Evolutionary conservation across 1,284 basidiomycete species (phyloP), one percentile per base, ranked within the genome.

Genomic region (Naganishia sp.): DNA sequence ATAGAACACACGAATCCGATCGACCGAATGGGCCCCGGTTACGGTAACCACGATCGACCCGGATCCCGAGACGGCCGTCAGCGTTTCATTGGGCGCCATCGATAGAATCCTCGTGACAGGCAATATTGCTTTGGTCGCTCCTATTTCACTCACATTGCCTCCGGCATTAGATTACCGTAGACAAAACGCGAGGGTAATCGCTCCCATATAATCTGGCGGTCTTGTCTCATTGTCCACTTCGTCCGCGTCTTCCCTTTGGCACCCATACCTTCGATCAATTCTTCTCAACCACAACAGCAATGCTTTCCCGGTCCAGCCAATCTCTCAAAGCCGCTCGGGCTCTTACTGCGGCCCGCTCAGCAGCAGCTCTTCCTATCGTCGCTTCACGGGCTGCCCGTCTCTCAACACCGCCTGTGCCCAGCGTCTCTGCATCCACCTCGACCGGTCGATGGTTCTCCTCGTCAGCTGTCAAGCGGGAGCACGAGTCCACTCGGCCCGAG

Each of bases 401-500:
- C 48, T 48, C 46, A 6, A 46, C 28, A 16, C 56, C 44, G 21
- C 25, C 28, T 9, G 28, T 31, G 44, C 23, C 31, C 7, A 44
- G 21, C 16, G 55, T 25, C 28, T 43, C 43, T 23, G 16, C 46
- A 18, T 39, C 57, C 0, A 21, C 53, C 6, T 42, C 54, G 6
- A 16, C 57, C 7, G 50, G 61, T 39, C 61, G 65, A 9, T 21
- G 15, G 10, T 71, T 76, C 69, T 69, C 70, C 25, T 66, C 72
- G 55, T 67, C 74, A 16, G 55, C 73, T 18, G 33, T 71, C 56
- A 55, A 68, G 54, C 71, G 71, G 50, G 67, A 68, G 43, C 71
- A 72, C 0, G 70, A 78, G 53, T 71, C 75, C 68, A 75, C 75
- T 25, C 72, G 74, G 46, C 74, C 74, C 50, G 74, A 74, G 54